A percentile compares a stretch with the other conserved stretches of the same genome.
Conservation (phyloP, 1,139 yeast genomes). For the Debaryomyces sp. region DNA sequence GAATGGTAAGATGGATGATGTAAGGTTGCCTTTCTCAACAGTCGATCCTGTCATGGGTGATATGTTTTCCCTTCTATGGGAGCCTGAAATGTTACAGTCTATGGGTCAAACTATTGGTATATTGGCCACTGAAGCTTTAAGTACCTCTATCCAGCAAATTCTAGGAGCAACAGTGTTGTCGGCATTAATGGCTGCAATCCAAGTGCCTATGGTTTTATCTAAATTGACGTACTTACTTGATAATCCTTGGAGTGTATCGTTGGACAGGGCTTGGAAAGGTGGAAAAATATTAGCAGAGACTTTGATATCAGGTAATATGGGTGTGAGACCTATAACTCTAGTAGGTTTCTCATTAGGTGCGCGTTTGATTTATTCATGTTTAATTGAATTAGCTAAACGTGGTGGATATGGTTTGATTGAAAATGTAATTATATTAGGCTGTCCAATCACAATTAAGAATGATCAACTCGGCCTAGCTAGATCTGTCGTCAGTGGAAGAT, state of each 20-base stretch:
- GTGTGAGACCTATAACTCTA: slow-evolving; percentile 88
- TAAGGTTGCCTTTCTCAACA: slow-evolving; percentile 92
- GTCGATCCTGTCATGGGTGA: slow-evolving; percentile 99
- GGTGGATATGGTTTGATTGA: slow-evolving; percentile 91
- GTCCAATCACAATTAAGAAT: slow-evolving; percentile 78
- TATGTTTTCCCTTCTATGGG: slow-evolving; percentile 89
- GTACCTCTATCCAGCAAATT: slow-evolving; percentile 93
- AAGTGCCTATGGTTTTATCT: slow-evolving; percentile 87
- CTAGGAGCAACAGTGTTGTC: slow-evolving; percentile 89
- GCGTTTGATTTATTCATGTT: slow-evolving; percentile 86
- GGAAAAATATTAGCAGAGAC: slow-evolving; percentile 93
- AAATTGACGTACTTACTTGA: slow-evolving; percentile 88
- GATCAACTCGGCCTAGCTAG: slow-evolving; percentile 82
- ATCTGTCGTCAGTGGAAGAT: slow-evolving; percentile 87
- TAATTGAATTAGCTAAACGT: slow-evolving; percentile 79
- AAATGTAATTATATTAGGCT: slow-evolving; percentile 85
- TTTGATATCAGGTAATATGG: slow-evolving; percentile 80
- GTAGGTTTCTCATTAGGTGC: slow-evolving; percentile 96
- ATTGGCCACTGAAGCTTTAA: slow-evolving; percentile 89
- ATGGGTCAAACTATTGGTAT: slow-evolving; percentile 96
- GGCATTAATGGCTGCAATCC: slow-evolving; percentile 96
- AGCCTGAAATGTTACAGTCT: slow-evolving; percentile 94
- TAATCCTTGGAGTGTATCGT: slow-evolving; percentile 97
- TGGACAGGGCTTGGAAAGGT: slow-evolving; percentile 97
- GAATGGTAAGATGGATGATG: slow-evolving; percentile 94